A percentile compares a stretch with the other conserved stretches of the same genome.
phyloP scores from a whole-genome alignment of 75 land plant species.

The Isoetes taiwanensis region DNA sequence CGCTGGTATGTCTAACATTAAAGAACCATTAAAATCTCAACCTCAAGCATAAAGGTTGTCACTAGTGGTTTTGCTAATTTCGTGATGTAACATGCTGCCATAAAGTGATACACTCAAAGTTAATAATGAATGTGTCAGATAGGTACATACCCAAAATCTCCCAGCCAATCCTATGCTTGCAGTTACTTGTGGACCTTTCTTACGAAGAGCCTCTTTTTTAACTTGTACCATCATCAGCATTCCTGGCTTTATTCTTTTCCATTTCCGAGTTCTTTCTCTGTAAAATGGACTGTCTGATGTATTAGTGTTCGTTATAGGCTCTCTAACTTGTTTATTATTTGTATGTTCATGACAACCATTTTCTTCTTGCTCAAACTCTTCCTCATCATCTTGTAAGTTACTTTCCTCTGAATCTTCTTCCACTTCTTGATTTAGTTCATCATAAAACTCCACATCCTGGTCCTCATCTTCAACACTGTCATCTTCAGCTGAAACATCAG shows the following conservation, averaged over 20 bases:
- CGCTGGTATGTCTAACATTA: no score
- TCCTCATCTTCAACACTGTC: slow-evolving; percentile 5
- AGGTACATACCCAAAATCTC: slow-evolving; percentile 72
- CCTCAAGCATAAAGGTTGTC: no score
- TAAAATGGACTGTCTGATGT: slow-evolving; percentile 14
- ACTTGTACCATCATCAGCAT: slow-evolving; percentile 86
- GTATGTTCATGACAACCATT: not conserved
- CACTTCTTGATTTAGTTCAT: not conserved
- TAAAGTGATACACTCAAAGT: no score
- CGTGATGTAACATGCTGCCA: no score
- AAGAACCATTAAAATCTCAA: no score
- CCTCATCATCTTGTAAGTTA: slow-evolving; percentile 11
- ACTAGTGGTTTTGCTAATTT: no score
- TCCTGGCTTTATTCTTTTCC: slow-evolving; percentile 57
- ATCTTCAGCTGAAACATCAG: not conserved
- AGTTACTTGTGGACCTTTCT: slow-evolving; percentile 75
- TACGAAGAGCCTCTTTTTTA: slow-evolving; percentile 78
- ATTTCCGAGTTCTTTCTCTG: slow-evolving; percentile 29
- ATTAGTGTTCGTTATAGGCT: not conserved
- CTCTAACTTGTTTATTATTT: slow-evolving; percentile 1
- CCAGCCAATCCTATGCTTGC: slow-evolving; percentile 68
- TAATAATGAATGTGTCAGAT: no score
- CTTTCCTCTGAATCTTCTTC: slow-evolving; percentile 17
- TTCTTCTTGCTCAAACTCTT: slow-evolving; percentile 15
- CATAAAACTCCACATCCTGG: not conserved